phyloP scores from a whole-genome alignment of 1,139 yeast genomes.

The Blastobotrys serpentis region DNA sequence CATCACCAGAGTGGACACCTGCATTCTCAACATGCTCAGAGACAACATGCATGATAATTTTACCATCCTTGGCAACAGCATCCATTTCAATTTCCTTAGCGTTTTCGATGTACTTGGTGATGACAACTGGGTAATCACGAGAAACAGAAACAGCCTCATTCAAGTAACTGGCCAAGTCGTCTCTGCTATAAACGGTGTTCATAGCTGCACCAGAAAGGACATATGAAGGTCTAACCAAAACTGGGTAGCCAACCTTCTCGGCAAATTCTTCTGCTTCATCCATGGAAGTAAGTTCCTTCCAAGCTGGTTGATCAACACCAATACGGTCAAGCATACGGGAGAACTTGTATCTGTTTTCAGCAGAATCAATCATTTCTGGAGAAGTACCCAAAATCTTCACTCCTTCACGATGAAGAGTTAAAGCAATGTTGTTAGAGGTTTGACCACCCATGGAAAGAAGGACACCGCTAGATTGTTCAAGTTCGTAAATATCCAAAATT shows the following conservation, averaged over 20 bases:
- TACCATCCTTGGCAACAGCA: conserved; percentile 89
- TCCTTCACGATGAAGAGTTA: conserved; percentile 66
- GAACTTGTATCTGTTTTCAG: conserved; percentile 98
- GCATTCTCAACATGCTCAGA: conserved; percentile 99
- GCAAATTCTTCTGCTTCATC: conserved; percentile 87
- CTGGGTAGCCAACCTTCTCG: conserved; percentile 86
- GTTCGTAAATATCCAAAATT: conserved; percentile 94
- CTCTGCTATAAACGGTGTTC: conserved; percentile 92
- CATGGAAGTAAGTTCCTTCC: conserved; percentile 91
- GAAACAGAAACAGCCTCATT: conserved; percentile 89
- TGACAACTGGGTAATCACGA: conserved; percentile 95
- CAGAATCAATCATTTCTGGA: conserved; percentile 93
- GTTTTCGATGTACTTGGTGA: conserved; percentile 90
- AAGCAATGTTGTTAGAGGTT: conserved; percentile 94
- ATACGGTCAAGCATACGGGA: conserved; percentile 91
- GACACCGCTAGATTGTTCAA: conserved; percentile 85
- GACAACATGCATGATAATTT: conserved; percentile 88
- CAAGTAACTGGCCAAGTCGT: conserved; percentile 82
- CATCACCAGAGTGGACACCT: conserved; percentile 99
- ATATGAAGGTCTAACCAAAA: conserved; percentile 94
- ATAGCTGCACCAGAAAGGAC: conserved; percentile 98
- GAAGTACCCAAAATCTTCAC: conserved; percentile 91
- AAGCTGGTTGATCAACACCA: conserved; percentile 92
- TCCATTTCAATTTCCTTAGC: conserved; percentile 97
- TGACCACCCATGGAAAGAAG: conserved; percentile 98